A percentile compares a stretch with the other conserved stretches of the same genome.
These are phyloP conservation scores for Bonia amplexicaulis DNA, from an alignment of 176 grass and related monocot genomes.

Conservation along the genomic window DNA sequence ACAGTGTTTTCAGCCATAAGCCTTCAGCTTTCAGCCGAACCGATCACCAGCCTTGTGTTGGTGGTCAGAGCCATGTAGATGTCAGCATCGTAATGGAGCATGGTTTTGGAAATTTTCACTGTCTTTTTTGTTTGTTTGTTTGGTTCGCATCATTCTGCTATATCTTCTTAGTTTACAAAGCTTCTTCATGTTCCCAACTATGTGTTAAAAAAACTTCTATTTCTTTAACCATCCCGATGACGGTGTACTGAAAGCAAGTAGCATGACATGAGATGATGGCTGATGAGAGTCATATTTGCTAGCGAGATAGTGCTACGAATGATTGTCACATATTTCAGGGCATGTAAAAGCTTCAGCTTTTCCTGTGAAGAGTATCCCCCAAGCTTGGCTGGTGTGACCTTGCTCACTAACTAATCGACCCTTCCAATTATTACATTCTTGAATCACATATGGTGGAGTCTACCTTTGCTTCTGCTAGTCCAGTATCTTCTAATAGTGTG, in stretches of 20 bases:
- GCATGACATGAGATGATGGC: neutral
- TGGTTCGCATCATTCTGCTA: neutral
- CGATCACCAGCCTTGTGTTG: neutral
- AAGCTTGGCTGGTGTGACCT: slow-evolving; percentile 30
- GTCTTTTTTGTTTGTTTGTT: neutral
- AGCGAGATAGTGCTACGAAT: neutral
- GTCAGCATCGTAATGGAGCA: neutral
- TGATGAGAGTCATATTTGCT: neutral
- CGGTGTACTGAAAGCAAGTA: slow-evolving; percentile 9
- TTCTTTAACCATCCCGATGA: neutral
- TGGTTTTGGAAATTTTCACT: neutral
- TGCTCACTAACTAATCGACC: slow-evolving; percentile 43
- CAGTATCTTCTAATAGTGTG: neutral
- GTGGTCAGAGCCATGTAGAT: neutral
- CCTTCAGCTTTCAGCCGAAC: too few species aligned
- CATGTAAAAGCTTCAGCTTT: slow-evolving; percentile 17
- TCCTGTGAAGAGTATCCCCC: slow-evolving; percentile 9
- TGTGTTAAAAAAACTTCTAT: neutral
- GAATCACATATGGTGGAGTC: slow-evolving; percentile 9
- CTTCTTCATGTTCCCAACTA: neutral
- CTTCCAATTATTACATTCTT: slow-evolving; percentile 22
- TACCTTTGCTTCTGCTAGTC: slow-evolving; percentile 15
- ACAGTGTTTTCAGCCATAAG: too few species aligned
- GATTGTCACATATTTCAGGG: slow-evolving; percentile 19
- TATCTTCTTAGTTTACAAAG: neutral